phyloP scores from a whole-genome alignment of 345 rosid species.

The Rhizophora apiculata region DNA sequence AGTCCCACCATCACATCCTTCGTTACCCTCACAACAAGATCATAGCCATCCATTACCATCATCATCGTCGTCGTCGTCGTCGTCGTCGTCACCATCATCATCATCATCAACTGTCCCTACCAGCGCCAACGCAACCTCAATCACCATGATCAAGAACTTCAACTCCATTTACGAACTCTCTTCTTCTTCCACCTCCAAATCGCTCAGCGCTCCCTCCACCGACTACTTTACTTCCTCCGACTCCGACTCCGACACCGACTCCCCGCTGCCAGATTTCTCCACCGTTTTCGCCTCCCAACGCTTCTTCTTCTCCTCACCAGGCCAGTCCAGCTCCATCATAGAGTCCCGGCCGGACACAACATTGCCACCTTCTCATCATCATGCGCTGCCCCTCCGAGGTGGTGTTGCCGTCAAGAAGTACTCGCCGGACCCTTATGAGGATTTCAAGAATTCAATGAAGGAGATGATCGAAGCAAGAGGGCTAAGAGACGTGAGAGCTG shows the following conservation, averaged over 20 bases:
- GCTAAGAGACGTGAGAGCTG: constrained; percentile 35
- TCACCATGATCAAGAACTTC: constrained; percentile 30
- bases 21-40: constrained; percentile 24
- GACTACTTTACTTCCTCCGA: constrained; percentile 36
- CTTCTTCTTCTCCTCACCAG: constrained; percentile 91
- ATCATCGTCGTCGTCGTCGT: background rate
- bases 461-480: constrained; percentile 87
- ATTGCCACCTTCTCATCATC: background rate
- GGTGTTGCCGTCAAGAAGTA: constrained; percentile 57
- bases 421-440: constrained; percentile 74
- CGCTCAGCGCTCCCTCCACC: constrained; percentile 31
- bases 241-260: constrained; percentile 28
- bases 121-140: constrained; percentile 1
- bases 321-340: constrained; percentile 77
- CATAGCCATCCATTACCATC: background rate
- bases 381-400: constrained; percentile 23
- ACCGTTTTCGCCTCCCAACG: constrained; percentile 79
- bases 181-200: constrained; percentile 34
- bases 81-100: background rate
- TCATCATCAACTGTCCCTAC: background rate
- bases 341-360: constrained; percentile 38
- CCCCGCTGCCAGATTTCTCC: constrained; percentile 52
- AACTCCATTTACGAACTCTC: constrained; percentile 39
- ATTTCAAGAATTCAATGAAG: constrained; percentile 77
- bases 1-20: constrained; percentile 22